A percentile compares a stretch with the other conserved stretches of the same genome.
Conservation (phyloP, 148 eudicot species). For the Vaccinium vitisidaea region DNA sequence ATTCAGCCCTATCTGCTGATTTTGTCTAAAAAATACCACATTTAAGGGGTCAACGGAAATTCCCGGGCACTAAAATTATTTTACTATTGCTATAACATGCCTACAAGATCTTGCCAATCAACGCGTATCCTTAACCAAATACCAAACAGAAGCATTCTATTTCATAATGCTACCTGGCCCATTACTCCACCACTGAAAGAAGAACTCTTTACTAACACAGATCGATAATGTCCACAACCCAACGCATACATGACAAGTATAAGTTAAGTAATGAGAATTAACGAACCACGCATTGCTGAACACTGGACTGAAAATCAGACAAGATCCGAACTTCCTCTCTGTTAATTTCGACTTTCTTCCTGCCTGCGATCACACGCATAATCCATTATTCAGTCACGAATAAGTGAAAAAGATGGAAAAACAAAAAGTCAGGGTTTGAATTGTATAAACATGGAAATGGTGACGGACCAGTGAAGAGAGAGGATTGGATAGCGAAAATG, state of each 20-base stretch:
- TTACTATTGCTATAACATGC: too few species aligned
- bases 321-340: slow-evolving; percentile 42
- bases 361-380: slow-evolving; percentile 28
- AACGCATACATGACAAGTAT: not conserved
- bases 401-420: not conserved
- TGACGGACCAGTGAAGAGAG: slow-evolving; percentile 42
- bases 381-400: not conserved
- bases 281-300: slow-evolving; percentile 87
- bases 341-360: slow-evolving; percentile 20
- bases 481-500: slow-evolving; percentile 57
- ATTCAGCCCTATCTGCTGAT: too few species aligned
- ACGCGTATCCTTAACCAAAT: too few species aligned
- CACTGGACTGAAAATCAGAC: slow-evolving; percentile 57
- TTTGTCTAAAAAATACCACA: too few species aligned
- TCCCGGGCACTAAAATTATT: too few species aligned
- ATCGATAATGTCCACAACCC: not conserved
- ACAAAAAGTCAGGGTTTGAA: not conserved
- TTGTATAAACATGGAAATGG: too few species aligned
- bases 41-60: too few species aligned
- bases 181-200: not conserved
- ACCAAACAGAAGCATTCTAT: too few species aligned
- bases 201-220: not conserved
- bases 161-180: not conserved
- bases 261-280: not conserved
- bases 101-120: too few species aligned